phyloP scores from a whole-genome alignment of 768 basidiomycete genomes.

The Suillus sp. region DNA sequence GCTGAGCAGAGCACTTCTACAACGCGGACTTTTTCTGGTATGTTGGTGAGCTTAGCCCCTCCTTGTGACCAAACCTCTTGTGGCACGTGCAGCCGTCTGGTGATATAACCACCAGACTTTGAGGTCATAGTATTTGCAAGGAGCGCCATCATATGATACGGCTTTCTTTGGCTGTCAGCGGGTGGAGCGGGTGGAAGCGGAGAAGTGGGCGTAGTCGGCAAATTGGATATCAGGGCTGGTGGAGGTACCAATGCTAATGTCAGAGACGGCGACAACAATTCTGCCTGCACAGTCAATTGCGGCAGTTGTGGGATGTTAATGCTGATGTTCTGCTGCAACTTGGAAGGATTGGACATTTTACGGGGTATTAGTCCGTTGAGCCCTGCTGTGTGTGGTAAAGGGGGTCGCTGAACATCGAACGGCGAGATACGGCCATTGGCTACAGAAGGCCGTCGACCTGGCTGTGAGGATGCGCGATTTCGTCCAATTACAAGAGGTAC shows the following conservation, averaged over 20 bases:
- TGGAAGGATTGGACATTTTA: conserved; percentile 66
- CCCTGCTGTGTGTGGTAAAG: conserved; percentile 47
- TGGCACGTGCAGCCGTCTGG: conserved; percentile 83
- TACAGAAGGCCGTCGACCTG: conserved; percentile 68
- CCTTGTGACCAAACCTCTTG: conserved; percentile 91
- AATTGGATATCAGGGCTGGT: conserved; percentile 50
- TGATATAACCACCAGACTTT: conserved; percentile 84
- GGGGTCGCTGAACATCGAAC: conserved; percentile 51
- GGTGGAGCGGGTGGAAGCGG: conserved; percentile 77
- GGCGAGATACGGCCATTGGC: conserved; percentile 54
- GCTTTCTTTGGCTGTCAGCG: conserved; percentile 72
- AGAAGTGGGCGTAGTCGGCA: conserved; percentile 76
- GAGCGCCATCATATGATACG: conserved; percentile 88
- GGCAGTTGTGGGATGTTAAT: conserved; percentile 50
- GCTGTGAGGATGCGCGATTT: conserved; percentile 74
- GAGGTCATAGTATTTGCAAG: conserved; percentile 78
- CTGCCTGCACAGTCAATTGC: conserved; percentile 52
- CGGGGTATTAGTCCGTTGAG: conserved; percentile 42
- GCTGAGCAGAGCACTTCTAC: conserved; percentile 78
- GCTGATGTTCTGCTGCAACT: conserved; percentile 48
- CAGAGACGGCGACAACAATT: conserved; percentile 44
- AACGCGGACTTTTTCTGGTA: conserved; percentile 85
- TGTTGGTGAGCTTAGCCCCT: conserved; percentile 79
- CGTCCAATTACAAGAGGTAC: conserved; percentile 44
- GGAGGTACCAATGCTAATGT: conserved; percentile 45